Percentiles rank a stretch among this genome's conserved stretches.
Conservation (phyloP, 495 filamentous ascomycete genomes). For the Apiosordaria backusii region DNA sequence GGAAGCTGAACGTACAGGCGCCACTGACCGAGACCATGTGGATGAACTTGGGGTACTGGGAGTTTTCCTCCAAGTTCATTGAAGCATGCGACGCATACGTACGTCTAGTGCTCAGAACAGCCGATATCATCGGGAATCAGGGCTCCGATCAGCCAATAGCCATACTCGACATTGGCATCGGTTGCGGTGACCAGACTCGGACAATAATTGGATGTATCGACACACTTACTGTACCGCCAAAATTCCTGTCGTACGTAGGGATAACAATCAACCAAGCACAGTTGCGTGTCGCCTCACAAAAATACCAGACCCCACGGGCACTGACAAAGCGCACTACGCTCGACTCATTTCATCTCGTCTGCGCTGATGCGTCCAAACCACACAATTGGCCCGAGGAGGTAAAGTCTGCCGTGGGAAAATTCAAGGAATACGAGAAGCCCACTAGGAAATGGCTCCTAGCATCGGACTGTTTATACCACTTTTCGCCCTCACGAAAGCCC, state of each 20-base stretch:
- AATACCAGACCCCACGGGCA: neutral
- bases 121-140: neutral
- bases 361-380: neutral
- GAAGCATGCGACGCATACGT: neutral
- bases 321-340: neutral
- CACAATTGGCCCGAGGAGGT: neutral
- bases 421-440: neutral
- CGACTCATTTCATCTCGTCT: neutral
- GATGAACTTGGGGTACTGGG: conserved; percentile 42
- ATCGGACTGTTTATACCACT: conserved; percentile 51
- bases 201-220: neutral
- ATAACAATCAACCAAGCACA: neutral
- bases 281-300: neutral
- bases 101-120: neutral
- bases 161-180: neutral
- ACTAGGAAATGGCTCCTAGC: conserved; percentile 44
- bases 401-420: neutral
- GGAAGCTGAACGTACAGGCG: conserved; percentile 28
- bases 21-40: conserved; percentile 30
- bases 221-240: neutral
- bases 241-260: neutral
- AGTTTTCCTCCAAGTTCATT: conserved; percentile 9
- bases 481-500: conserved; percentile 43
- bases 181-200: neutral
- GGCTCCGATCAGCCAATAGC: neutral